Base-by-base conservation (phyloP, 306 rosid genomes). In the Lupinus albus region DNA sequence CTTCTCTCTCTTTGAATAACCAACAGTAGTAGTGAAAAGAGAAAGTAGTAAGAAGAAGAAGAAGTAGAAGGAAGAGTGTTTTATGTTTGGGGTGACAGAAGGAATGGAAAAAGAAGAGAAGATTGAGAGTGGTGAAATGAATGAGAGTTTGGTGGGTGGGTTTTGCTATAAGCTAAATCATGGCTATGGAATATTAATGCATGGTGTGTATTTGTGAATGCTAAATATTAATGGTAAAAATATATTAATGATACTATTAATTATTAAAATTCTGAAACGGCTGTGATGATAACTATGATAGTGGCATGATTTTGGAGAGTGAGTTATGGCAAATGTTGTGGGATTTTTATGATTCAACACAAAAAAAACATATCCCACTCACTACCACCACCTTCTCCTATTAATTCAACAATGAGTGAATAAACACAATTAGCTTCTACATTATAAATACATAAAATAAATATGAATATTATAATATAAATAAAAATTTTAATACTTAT, bases 261-360 rank as follows among this genome's bases (percentile, higher is more conserved):
- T 74, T 66, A 21, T 35, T 54, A 33, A 33, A 33, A 69, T 70
- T 76, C 18, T 63, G 81, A 84, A 84, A 82, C 95, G 87, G 87
- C 72, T 32, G 74, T 52, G 52, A 62, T 52, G 52, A 62, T 20
- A 77, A 62, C 80, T 71, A 76, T 71, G 76, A 73, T 74, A 72
- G 52, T 35, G 78, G 72, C 84, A 70, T 78, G 89, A 88, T 86
- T 88, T 88, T 60, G 66, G 82, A 25, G 74, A 20, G 77, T 4
- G 85, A 83, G 83, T 78, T 72, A 83, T 64, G 89, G 85, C 78
- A 86, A 83, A 86, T 79, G 73, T 80, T 76, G 55, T 61, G 68
- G 9, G 36, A 7, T 4, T 28, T 11, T 28, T 11, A 9, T 7
- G 32, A 55, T 21, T 7, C 18, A 32, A 8, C 21, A 38, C 0